Evolutionary conservation across 2,329 filamentous ascomycete genomes (phyloP), one percentile per base, ranked within the genome.

Genomic region (Aphanocladium album): DNA sequence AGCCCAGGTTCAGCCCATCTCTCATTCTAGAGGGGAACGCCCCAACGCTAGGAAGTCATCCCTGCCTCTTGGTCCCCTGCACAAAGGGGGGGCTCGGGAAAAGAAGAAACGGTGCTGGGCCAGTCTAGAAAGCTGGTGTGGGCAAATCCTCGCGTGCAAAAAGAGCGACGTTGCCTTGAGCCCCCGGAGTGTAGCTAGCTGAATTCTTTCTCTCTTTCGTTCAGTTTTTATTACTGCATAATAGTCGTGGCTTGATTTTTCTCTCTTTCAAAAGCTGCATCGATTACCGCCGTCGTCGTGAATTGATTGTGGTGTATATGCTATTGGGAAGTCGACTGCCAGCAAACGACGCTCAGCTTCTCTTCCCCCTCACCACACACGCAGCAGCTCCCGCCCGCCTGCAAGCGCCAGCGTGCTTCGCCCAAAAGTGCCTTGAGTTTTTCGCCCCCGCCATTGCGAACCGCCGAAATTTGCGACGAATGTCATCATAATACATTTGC

Each of bases 1-100:
- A n/a, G 25, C 56, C 25, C 37, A 53, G 35, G 25, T 53, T 53
- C 25, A 59, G 57, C 47, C 57, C 46, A 59, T 59, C 57, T 52
- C 37, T 45, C 17, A 46, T 52, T 39, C 27, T 7, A 16, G 49
- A 53, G 57, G 46, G 25, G 21, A 43, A 17, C 25, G 46, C 35
- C 37, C 53, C 43, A 35, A 37, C 57, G 37, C 49, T 59, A 52
- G 25, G 37, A 45, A 21, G 27, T 17, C 27, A 41, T 30, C 57
- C 56, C 47, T 50, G 57, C 27, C 25, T 46, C 25, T 52, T 19
- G 39, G 25, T 46, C 37, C 30, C 47, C 39, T 45, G 30, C 47
- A 46, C 25, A 33, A 37, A 41, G 57, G 33, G 19, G 56, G 46
- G 46, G 23, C 5, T 14, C n/a, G 33, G 33, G 46, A n/a, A 46